Evolutionary conservation across 192 early-diverging fungal species (phyloP).

Genomic region (Paraglomus brasilianum): DNA sequence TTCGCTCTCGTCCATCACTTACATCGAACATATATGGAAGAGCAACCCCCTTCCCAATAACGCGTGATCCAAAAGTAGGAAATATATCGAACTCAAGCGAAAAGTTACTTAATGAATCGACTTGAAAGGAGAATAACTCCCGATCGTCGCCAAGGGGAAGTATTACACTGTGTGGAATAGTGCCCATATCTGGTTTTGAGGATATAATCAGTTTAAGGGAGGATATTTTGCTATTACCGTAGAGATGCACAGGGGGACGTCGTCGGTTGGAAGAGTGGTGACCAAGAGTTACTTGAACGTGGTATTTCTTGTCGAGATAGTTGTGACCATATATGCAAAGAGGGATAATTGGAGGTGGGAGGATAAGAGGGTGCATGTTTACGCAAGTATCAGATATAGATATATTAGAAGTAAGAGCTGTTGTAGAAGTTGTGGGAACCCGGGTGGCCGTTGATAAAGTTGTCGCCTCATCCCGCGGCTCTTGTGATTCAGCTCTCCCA

Average conservation of each 20-base stretch:
- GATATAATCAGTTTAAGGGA: conserved; percentile 86
- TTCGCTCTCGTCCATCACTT: conserved; percentile 37
- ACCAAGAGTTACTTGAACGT: conserved; percentile 75
- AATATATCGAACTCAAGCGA: conserved; percentile 93
- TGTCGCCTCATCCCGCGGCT: conserved; percentile 3
- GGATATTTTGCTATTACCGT: conserved; percentile 63
- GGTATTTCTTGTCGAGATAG: conserved; percentile 87
- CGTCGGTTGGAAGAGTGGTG: conserved; percentile 38
- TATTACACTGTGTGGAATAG: conserved; percentile 88
- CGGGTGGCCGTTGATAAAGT: background rate
- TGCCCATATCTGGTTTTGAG: conserved; percentile 83
- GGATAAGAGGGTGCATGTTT: conserved; percentile 87
- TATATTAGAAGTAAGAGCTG: conserved; percentile 22
- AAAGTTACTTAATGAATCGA: conserved; percentile 72
- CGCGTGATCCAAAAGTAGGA: conserved; percentile 95
- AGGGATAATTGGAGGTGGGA: conserved; percentile 98
- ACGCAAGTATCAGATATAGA: conserved; percentile 18
- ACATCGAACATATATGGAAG: conserved; percentile 67
- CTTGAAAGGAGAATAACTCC: conserved; percentile 82
- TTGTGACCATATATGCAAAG: conserved; percentile 98
- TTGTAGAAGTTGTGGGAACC: conserved; percentile 25
- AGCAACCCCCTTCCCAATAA: conserved; percentile 84
- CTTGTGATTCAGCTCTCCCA: conserved; percentile 37
- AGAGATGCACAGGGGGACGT: conserved; percentile 56
- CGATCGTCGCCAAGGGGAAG: conserved; percentile 82